phyloP scores from a whole-genome alignment of 306 rosid species.

The Cucumis melo region DNA sequence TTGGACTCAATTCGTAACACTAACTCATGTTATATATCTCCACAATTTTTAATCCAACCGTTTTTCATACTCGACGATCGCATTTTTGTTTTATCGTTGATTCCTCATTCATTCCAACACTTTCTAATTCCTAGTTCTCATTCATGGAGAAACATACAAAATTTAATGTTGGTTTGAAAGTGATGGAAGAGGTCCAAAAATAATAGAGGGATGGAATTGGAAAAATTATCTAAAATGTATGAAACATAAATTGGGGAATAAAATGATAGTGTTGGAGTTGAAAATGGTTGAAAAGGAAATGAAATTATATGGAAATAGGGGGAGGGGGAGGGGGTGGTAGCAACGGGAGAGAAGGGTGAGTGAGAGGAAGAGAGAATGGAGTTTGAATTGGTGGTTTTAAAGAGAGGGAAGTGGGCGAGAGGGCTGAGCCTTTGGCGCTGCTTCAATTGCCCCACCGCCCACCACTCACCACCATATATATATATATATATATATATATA shows the following conservation, averaged over 20 bases:
- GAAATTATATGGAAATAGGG: not conserved
- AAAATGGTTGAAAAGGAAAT: not conserved
- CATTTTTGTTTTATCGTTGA: too few relatives aligned
- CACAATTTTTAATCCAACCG: too few relatives aligned
- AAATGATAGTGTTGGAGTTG: not conserved
- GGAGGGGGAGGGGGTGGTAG: not conserved
- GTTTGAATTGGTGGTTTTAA: not conserved
- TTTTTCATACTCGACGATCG: too few relatives aligned
- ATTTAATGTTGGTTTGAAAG: too few relatives aligned
- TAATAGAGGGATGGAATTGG: not conserved
- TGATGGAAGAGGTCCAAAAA: too few relatives aligned
- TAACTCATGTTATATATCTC: too few relatives aligned
- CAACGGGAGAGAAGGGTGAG: slow-evolving; percentile 7
- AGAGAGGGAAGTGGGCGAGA: slow-evolving; percentile 6
- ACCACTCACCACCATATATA: too few relatives aligned
- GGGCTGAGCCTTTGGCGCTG: slow-evolving; percentile 55
- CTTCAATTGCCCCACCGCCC: slow-evolving; percentile 13
- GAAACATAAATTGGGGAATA: not conserved
- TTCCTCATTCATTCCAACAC: too few relatives aligned
- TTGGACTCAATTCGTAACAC: too few relatives aligned
- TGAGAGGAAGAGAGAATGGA: not conserved
- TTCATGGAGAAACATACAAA: too few relatives aligned
- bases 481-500: too few relatives aligned
- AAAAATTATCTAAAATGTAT: not conserved
- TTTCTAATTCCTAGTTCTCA: too few relatives aligned